Conservation (phyloP, 2,329 filamentous ascomycete species). For the Phyllosticta citriasiana region DNA sequence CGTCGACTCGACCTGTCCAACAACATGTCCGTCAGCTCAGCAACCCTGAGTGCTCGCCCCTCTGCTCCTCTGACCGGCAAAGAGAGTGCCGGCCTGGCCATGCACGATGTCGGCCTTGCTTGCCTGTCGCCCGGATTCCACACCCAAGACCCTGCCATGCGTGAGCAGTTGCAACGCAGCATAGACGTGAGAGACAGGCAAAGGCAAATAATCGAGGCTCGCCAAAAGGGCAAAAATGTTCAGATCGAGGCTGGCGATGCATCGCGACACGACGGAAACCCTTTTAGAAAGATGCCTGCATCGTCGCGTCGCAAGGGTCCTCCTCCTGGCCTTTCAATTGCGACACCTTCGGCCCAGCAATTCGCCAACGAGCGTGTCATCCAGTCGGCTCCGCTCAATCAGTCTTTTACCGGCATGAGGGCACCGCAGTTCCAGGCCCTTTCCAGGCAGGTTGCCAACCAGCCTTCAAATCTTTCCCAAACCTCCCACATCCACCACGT, state of each 20-base stretch:
- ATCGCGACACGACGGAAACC: conserved; percentile 26
- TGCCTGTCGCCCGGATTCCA: conserved; percentile 94
- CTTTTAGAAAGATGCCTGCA: conserved; percentile 57
- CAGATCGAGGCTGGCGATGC: conserved; percentile 22
- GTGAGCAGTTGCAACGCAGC: conserved; percentile 88
- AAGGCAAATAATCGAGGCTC: conserved; percentile 84
- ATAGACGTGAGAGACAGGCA: conserved; percentile 90
- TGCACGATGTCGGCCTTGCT: conserved; percentile 87
- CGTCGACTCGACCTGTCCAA: conserved; percentile 66
- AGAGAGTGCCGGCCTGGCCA: conserved; percentile 60
- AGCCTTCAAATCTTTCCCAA: conserved; percentile 70
- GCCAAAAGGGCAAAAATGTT: conserved; percentile 52
- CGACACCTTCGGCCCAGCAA: conserved; percentile 83
- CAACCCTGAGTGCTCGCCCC: conserved; percentile 52
- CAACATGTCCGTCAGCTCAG: conserved; percentile 35
- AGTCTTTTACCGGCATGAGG: conserved; percentile 88
- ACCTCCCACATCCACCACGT: conserved; percentile 87
- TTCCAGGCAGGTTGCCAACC: conserved; percentile 69
- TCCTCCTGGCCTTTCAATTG: conserved; percentile 84
- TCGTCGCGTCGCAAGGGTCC: conserved; percentile 65
- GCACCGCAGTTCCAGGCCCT: conserved; percentile 53
- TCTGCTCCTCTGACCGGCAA: conserved; percentile 63
- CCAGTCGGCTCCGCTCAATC: conserved; percentile 88
- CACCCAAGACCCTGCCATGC: conserved; percentile 93
- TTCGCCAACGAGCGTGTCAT: conserved; percentile 93